phyloP scores from a whole-genome alignment of 306 rosid species.

The Rosa chinensis region DNA sequence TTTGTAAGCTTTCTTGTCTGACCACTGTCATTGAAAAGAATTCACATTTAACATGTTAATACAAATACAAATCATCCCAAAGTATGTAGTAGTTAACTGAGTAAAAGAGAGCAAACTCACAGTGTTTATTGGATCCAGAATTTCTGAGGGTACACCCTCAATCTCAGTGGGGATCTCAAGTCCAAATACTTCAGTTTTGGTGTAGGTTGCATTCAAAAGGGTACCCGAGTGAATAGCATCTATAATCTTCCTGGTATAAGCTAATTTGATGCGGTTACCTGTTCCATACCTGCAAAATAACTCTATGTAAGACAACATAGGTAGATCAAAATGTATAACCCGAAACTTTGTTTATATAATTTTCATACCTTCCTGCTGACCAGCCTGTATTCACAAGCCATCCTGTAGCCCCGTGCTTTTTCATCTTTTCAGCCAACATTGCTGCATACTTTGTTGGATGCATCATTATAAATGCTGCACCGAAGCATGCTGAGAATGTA shows the following conservation, averaged over 20 bases:
- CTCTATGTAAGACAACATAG: not conserved
- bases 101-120: conserved; percentile 41
- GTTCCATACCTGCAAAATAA: conserved; percentile 58
- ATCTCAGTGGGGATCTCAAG: conserved; percentile 70
- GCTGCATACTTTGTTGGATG: conserved; percentile 92
- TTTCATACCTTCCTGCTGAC: conserved; percentile 69
- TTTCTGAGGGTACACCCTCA: conserved; percentile 78
- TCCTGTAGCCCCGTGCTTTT: conserved; percentile 78
- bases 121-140: conserved; percentile 71
- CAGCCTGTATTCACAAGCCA: conserved; percentile 99
- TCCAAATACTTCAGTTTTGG: conserved; percentile 70
- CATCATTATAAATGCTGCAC: conserved; percentile 91
- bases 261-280: conserved; percentile 73
- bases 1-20: conserved; percentile 55
- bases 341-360: not conserved
- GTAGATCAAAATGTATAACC: not conserved
- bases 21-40: conserved; percentile 55
- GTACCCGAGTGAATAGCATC: conserved; percentile 83
- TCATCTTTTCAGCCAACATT: conserved; percentile 93
- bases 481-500: conserved; percentile 95
- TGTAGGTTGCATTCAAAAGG: conserved; percentile 56
- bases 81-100: not conserved
- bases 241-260: conserved; percentile 77
- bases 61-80: not conserved
- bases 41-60: not conserved